phyloP scores from a whole-genome alignment of 176 grass and related monocot species.

The Oryza punctata region DNA sequence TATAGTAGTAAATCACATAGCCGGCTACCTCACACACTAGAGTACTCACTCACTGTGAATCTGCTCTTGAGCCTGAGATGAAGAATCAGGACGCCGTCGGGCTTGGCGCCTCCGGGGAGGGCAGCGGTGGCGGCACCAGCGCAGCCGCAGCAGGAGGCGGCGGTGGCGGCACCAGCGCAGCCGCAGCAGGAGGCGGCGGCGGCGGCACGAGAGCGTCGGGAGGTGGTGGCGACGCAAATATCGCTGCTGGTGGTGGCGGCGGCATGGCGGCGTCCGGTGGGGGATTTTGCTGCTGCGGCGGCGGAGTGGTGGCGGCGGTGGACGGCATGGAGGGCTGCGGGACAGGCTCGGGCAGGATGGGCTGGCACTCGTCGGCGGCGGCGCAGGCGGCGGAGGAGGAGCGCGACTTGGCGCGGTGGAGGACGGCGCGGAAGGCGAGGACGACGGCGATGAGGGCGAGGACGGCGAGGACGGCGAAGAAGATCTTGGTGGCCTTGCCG shows the following conservation, averaged over 20 bases:
- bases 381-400: constrained; percentile 15
- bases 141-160: not conserved
- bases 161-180: not conserved
- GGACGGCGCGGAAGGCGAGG: constrained; percentile 55
- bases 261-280: constrained; percentile 25
- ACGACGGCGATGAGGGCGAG: constrained; percentile 58
- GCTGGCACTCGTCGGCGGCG: constrained; percentile 34
- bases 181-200: not conserved
- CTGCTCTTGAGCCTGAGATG: constrained; percentile 9
- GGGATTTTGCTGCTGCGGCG: constrained; percentile 32
- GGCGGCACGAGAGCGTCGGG: not conserved
- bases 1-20: not conserved
- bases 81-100: constrained; percentile 34
- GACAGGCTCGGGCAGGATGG: constrained; percentile 32
- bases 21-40: no score
- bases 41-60: not conserved
- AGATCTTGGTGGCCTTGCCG: constrained; percentile 94
- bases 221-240: not conserved
- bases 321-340: constrained; percentile 20
- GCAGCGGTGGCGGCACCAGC: constrained; percentile 5
- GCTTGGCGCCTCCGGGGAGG: constrained; percentile 32
- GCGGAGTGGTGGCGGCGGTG: constrained; percentile 12
- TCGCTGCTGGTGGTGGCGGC: not conserved
- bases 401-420: constrained; percentile 43
- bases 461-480: constrained; percentile 56